A percentile compares a stretch with the other conserved stretches of the same genome.
Evolutionary conservation across 2,329 filamentous ascomycete species (phyloP).

Genomic region (Pseudomassariella vexata): DNA sequence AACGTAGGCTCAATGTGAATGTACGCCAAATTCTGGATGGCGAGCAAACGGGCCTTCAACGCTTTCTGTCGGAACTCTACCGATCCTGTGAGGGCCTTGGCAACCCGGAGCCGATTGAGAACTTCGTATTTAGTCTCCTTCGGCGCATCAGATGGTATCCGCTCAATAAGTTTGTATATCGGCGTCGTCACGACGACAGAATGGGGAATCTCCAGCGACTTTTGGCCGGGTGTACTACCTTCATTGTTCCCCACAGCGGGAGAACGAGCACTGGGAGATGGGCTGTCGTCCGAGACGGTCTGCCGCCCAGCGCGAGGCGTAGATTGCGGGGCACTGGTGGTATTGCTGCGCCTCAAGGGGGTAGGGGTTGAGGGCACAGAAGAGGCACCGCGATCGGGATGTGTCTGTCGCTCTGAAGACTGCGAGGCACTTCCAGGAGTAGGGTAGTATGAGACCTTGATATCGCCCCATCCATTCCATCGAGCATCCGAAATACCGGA

Average conservation of each 20-base stretch:
- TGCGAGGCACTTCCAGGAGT: conserved; percentile 28
- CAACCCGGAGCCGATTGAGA: conserved; percentile 74
- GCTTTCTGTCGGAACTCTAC: conserved; percentile 65
- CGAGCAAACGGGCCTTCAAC: conserved; percentile 74
- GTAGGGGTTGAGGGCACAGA: conserved; percentile 66
- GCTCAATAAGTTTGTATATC: conserved; percentile 51
- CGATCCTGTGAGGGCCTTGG: conserved; percentile 70
- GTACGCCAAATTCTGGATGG: conserved; percentile 86
- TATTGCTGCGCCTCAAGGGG: conserved; percentile 64
- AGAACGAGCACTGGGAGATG: conserved; percentile 30
- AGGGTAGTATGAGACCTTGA: conserved; percentile 77
- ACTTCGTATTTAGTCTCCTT: conserved; percentile 73
- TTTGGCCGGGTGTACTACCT: conserved; percentile 43
- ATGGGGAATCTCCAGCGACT: conserved; percentile 60
- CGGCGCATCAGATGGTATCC: conserved; percentile 60
- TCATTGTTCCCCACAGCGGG: conserved; percentile 30
- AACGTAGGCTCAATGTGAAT: conserved; percentile 81
- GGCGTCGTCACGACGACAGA: conserved; percentile 44
- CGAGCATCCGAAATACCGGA: conserved; percentile 20
- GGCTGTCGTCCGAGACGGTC: conserved; percentile 42
- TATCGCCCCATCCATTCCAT: conserved; percentile 76
- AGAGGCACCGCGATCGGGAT: conserved; percentile 27
- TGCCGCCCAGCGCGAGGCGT: conserved; percentile 26
- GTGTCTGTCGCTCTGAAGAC: conserved; percentile 20
- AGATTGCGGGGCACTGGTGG: conserved; percentile 37